Base-by-base conservation (phyloP, 352 stramenopile genomes). In the Globisporangium nagaii region DNA sequence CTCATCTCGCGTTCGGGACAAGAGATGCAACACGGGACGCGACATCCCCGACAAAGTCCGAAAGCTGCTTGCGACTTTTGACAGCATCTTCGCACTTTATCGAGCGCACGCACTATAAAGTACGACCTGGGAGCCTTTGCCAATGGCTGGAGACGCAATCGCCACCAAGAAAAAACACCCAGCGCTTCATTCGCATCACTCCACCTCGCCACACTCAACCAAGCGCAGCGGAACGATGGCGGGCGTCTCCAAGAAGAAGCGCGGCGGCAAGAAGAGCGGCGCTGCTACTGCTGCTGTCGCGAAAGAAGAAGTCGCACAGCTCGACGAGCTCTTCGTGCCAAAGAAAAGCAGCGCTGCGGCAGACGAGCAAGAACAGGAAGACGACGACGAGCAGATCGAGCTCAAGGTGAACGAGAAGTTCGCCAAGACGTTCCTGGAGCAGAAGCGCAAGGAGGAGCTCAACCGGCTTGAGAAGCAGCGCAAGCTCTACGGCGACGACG, bases 401-500 rank as follows among this genome's bases (percentile, higher is more conserved):
- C 72, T 93, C 11, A 73, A 72, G 32, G 79, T 95, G 49, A 95
- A 95, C 58, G 56, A 74, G 32, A 84, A 84, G 58, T 95, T 87
- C 50, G 84, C 84, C 15, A 76, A 78, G 56, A 60, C 69, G 34
- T 93, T 86, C 53, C 66, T 85, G 47, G 66, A 88, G 58, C 69
- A 70, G 32, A 94, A 94, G 69, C 80, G 79, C 58, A 82, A 91
- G 62, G 80, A 94, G 51, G 84, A 94, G 63, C 78, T 94, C 17
- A 73, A 65, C 13, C 58, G 65, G 2, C 62, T 92, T 5, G 66
- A 79, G 41, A 67, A 74, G 22, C 69, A 73, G 48, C 73, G 75
- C 22, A 62, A 65, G 27, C 62, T 66, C 2, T 34, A 72, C 3
- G 39, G 61, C n/a, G 37, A 39, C 1, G 44, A 56, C 5, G 65